Evolutionary conservation across 108 stramenopile genomes (phyloP).

Genomic region (Cylindrotheca closterium): DNA sequence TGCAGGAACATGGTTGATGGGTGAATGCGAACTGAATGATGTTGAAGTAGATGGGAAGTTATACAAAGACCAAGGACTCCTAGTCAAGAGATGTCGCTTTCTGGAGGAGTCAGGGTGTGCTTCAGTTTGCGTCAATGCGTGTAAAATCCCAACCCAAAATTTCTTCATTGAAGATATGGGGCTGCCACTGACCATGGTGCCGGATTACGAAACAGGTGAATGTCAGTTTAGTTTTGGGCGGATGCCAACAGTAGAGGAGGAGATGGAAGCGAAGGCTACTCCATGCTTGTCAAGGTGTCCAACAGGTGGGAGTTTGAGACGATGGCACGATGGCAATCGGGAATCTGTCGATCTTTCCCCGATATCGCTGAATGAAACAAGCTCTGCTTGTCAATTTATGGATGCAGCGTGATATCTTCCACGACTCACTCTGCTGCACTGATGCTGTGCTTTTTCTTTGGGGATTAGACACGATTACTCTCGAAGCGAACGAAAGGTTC

Average conservation of each 20-base stretch:
- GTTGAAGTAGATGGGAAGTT: conserved; percentile 44
- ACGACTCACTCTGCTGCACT: no score
- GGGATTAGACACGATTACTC: no score
- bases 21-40: conserved; percentile 87
- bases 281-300: conserved; percentile 83
- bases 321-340: conserved; percentile 41
- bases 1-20: conserved; percentile 91
- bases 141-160: conserved; percentile 93
- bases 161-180: conserved; percentile 91
- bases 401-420: background rate
- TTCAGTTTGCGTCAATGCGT: conserved; percentile 88
- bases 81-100: conserved; percentile 93
- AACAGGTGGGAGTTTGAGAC: conserved; percentile 55
- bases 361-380: background rate
- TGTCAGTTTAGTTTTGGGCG: conserved; percentile 86
- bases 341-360: no score
- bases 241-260: conserved; percentile 57
- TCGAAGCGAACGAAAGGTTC: conserved; percentile 7
- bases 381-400: conserved; percentile 10
- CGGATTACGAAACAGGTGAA: conserved; percentile 84
- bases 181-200: conserved; percentile 80
- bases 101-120: conserved; percentile 91
- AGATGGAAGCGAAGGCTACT: conserved; percentile 60
- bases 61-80: conserved; percentile 68
- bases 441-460: no score